phyloP scores from a whole-genome alignment of 169 alveolate species.

The Eimeria mitis region DNA sequence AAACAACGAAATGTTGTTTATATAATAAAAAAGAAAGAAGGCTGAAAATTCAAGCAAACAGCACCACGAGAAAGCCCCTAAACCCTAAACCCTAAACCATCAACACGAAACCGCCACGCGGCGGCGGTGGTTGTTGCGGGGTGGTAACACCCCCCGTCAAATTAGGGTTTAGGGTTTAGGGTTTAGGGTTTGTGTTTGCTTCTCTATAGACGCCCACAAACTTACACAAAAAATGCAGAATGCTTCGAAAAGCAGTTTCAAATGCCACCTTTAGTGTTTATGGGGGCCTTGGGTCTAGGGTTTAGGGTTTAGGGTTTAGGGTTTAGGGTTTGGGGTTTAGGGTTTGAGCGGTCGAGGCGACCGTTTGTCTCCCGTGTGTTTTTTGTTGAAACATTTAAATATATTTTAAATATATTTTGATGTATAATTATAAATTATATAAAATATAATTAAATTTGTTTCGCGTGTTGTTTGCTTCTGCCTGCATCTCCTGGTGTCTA shows the following conservation, averaged over 20 bases:
- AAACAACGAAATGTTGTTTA: neutral
- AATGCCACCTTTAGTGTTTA: neutral
- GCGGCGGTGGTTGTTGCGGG: neutral
- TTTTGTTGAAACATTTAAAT: too few species aligned
- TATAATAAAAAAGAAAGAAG: neutral
- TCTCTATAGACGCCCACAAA: neutral
- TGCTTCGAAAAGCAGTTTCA: neutral
- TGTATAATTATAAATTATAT: too few species aligned
- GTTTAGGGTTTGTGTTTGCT: conserved; percentile 8
- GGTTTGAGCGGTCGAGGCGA: neutral
- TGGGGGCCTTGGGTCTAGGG: too few species aligned
- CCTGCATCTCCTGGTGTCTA: neutral
- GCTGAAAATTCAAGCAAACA: neutral
- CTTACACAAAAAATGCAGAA: neutral
- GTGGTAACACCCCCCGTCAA: conserved; percentile 2
- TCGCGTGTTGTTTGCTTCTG: neutral
- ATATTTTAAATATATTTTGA: too few species aligned
- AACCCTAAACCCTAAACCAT: conserved; percentile 2
- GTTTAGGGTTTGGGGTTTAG: conserved; percentile 4
- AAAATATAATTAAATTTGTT: too few species aligned
- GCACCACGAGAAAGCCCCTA: neutral
- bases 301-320: conserved; percentile 22
- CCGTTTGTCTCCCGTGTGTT: neutral
- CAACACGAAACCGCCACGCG: neutral
- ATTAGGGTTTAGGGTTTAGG: neutral